Conservation (phyloP, 2,329 filamentous ascomycete species). For the Fusarium sp. region DNA sequence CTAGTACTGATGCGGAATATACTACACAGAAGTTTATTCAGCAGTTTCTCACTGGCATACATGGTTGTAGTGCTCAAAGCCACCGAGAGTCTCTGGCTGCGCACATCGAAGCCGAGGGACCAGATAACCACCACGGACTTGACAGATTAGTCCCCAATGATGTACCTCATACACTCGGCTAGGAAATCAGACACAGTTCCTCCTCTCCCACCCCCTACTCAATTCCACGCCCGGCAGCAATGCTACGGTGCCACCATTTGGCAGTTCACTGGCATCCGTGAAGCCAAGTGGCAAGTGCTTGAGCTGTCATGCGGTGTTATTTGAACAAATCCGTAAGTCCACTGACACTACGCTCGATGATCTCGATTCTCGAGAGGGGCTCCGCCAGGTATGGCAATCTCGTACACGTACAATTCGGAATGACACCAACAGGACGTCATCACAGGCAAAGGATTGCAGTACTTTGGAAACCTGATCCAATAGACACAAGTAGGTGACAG, state of each 20-base stretch:
- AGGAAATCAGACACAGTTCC: too few species aligned
- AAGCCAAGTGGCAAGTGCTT: background rate
- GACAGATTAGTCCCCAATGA: too few species aligned
- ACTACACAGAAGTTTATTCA: too few species aligned
- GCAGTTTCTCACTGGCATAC: too few species aligned
- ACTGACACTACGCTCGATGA: background rate
- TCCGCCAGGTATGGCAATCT: background rate
- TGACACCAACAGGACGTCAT: background rate
- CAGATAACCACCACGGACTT: too few species aligned
- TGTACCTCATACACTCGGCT: too few species aligned
- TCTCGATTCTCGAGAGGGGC: background rate
- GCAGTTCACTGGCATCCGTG: background rate
- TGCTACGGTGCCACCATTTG: background rate
- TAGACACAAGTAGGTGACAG: background rate
- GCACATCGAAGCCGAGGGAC: too few species aligned
- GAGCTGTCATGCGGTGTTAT: background rate
- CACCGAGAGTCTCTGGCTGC: too few species aligned
- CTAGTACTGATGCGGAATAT: too few species aligned
- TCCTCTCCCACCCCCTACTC: too few species aligned
- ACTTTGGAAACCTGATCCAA: background rate
- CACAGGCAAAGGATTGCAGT: background rate
- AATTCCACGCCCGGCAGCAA: too few species aligned
- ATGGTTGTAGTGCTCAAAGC: too few species aligned
- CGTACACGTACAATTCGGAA: background rate
- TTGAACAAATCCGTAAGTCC: background rate